Evolutionary conservation across 345 rosid species (phyloP).

Genomic region (Anastatica hierochuntica): DNA sequence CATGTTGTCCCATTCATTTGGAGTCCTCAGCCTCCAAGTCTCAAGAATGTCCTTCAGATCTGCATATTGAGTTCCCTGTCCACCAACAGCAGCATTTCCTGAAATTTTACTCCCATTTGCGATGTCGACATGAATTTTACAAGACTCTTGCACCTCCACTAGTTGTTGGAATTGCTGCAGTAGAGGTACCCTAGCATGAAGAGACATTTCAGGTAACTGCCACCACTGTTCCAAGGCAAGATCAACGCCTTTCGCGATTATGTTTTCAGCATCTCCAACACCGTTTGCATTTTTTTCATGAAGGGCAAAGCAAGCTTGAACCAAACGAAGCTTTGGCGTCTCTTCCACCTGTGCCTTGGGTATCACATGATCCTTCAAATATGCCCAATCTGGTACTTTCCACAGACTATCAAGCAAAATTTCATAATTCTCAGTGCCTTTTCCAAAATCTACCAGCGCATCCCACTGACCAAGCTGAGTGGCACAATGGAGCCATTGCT

Average conservation of each 20-base stretch:
- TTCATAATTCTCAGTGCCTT: slow-evolving; percentile 78
- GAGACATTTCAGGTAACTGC: slow-evolving; percentile 97
- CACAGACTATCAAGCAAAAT: slow-evolving; percentile 88
- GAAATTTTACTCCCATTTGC: slow-evolving; percentile 69
- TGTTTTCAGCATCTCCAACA: slow-evolving; percentile 80
- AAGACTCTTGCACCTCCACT: slow-evolving; percentile 95
- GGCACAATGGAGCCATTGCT: slow-evolving; percentile 93
- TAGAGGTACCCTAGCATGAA: slow-evolving; percentile 84
- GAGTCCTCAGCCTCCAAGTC: slow-evolving; percentile 94
- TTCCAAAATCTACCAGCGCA: slow-evolving; percentile 87
- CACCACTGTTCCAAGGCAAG: slow-evolving; percentile 96
- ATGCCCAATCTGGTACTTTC: slow-evolving; percentile 91
- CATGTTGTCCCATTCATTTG: slow-evolving; percentile 97
- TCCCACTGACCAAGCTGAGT: slow-evolving; percentile 96
- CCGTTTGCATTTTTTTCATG: slow-evolving; percentile 76
- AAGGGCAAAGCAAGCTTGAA: slow-evolving; percentile 82
- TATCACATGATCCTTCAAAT: slow-evolving; percentile 83
- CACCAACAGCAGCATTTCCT: slow-evolving; percentile 45
- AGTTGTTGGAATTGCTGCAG: slow-evolving; percentile 94
- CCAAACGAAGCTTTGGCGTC: slow-evolving; percentile 80
- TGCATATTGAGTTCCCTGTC: slow-evolving; percentile 67
- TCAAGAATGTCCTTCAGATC: slow-evolving; percentile 95
- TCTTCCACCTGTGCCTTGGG: slow-evolving; percentile 98
- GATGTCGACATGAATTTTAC: slow-evolving; percentile 71
- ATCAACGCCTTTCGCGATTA: slow-evolving; percentile 83